These are phyloP conservation scores for Aspergillus cristatus DNA, from an alignment of 495 filamentous ascomycete genomes.

Conservation along the genomic window DNA sequence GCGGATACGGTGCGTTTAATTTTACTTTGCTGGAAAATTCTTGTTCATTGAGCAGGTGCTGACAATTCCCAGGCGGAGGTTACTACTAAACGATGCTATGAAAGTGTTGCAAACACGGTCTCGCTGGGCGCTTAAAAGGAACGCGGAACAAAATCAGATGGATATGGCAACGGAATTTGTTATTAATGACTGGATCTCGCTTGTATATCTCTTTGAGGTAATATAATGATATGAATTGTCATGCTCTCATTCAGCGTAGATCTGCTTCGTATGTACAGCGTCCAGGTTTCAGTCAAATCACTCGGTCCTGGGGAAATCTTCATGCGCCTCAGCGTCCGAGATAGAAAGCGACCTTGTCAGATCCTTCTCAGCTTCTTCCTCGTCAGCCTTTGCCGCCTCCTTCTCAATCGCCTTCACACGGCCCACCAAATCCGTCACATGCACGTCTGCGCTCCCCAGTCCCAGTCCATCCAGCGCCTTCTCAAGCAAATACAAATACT, in stretches of 20 bases:
- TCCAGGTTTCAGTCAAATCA: conserved; percentile 5
- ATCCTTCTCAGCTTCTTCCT: conserved; percentile 29
- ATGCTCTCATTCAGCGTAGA: too few species aligned
- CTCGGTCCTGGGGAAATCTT: conserved; percentile 4
- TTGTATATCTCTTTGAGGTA: too few species aligned
- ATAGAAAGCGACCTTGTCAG: conserved; percentile 21
- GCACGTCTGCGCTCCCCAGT: conserved; percentile 70
- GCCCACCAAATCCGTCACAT: conserved; percentile 53
- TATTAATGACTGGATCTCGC: too few species aligned
- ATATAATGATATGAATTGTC: too few species aligned
- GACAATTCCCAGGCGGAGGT: too few species aligned
- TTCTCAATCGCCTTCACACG: conserved; percentile 36
- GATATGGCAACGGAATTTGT: too few species aligned
- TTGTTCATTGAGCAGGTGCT: too few species aligned
- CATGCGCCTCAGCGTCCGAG: conserved; percentile 16
- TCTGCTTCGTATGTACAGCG: too few species aligned
- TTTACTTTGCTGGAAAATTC: background rate
- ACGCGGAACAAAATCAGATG: too few species aligned
- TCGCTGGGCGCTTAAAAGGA: too few species aligned
- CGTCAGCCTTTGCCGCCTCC: conserved; percentile 21
- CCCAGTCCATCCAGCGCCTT: conserved; percentile 65
- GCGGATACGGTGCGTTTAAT: conserved; percentile 15
- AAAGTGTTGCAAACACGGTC: too few species aligned
- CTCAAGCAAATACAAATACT: conserved; percentile 83
- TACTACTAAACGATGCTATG: too few species aligned